phyloP scores from a whole-genome alignment of 345 rosid genomes.

The Brassica incana region DNA sequence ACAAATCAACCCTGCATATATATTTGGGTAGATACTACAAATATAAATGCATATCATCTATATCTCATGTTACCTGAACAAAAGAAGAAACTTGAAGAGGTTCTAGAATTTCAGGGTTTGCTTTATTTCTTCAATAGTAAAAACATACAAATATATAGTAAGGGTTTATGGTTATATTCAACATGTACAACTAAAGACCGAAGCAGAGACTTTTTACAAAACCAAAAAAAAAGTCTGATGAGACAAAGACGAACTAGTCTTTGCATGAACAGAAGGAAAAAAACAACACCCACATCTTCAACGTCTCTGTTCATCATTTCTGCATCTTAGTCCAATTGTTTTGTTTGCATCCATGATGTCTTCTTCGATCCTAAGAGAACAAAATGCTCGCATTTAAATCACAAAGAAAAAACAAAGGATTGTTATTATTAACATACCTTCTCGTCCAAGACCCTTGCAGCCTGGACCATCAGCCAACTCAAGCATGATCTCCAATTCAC shows the following conservation, averaged over 20 bases:
- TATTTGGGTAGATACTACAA: background rate
- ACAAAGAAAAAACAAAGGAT: background rate
- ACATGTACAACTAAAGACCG: conserved; percentile 35
- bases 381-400: background rate
- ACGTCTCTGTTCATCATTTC: conserved; percentile 16
- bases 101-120: conserved; percentile 38
- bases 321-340: conserved; percentile 39
- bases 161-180: conserved; percentile 20
- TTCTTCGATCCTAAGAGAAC: conserved; percentile 36
- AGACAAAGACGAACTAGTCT: conserved; percentile 25
- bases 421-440: conserved; percentile 30
- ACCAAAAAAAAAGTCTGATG: background rate
- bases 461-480: conserved; percentile 65
- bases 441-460: conserved; percentile 45
- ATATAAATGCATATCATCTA: no score
- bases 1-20: no score
- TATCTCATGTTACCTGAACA: background rate
- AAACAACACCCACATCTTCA: conserved; percentile 17
- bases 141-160: conserved; percentile 26
- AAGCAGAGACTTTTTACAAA: conserved; percentile 1
- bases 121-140: conserved; percentile 33
- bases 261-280: conserved; percentile 19
- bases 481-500: conserved; percentile 64
- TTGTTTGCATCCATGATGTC: conserved; percentile 41
- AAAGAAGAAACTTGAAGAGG: background rate